phyloP scores from a whole-genome alignment of 1,284 basidiomycete species.

The Mrakiaceae sp. region DNA sequence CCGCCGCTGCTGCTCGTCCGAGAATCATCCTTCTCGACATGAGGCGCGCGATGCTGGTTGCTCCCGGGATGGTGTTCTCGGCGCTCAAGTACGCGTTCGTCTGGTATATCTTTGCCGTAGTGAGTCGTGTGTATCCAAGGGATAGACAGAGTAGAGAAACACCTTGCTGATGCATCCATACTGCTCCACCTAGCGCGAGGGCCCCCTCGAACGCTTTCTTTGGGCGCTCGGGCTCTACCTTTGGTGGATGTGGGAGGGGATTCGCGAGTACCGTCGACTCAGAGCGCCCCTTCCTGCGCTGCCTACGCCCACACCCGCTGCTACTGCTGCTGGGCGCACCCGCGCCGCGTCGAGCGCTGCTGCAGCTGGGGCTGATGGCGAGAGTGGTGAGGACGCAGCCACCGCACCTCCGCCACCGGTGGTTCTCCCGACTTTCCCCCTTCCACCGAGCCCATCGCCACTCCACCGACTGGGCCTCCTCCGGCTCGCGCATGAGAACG shows the following conservation, averaged over 20 bases:
- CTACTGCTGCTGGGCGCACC: background rate
- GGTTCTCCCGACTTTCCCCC: background rate
- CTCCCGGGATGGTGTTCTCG: slow-evolving; percentile 2
- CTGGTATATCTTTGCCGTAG: slow-evolving; percentile 11
- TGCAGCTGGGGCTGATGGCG: background rate
- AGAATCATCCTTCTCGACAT: background rate
- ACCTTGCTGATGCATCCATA: no score
- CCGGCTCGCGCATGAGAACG: background rate
- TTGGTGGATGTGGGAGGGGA: slow-evolving; percentile 15
- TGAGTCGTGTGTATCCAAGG: no score
- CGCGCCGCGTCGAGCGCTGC: background rate
- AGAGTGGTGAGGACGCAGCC: background rate
- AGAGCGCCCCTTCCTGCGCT: background rate
- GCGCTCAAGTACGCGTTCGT: slow-evolving; percentile 2
- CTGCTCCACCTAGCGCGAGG: slow-evolving; percentile 3
- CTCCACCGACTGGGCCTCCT: background rate
- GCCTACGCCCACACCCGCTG: background rate
- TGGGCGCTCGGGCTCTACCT: slow-evolving; percentile 6
- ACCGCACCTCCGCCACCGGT: background rate
- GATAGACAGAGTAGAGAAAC: no score
- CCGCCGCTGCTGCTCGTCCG: background rate
- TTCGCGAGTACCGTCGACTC: background rate
- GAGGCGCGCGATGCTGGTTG: background rate
- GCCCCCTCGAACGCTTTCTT: background rate
- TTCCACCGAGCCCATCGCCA: background rate